Conservation (phyloP, 2,329 filamentous ascomycete genomes). For the Colletotrichum horii region DNA sequence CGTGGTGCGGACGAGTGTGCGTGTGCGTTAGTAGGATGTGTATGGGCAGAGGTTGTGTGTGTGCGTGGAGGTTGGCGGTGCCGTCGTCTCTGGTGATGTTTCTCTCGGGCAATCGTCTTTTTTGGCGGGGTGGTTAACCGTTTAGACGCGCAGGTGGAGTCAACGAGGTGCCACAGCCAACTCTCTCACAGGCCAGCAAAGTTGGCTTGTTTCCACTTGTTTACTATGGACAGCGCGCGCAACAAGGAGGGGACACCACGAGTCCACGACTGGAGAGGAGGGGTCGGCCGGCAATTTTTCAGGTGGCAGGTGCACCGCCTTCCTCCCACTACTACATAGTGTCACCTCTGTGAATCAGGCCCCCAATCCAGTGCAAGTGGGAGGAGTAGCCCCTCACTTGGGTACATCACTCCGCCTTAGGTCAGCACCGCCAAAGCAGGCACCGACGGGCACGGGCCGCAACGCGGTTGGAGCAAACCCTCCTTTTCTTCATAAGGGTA, state of each 20-base stretch:
- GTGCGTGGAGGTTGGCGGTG: background rate
- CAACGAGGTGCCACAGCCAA: background rate
- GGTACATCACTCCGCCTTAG: background rate
- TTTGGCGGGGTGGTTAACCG: slow-evolving; percentile 20
- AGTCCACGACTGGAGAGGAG: background rate
- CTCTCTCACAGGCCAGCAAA: slow-evolving; percentile 5
- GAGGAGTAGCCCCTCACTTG: background rate
- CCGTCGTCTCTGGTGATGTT: slow-evolving; percentile 14
- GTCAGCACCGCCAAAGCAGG: background rate
- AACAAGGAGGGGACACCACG: background rate
- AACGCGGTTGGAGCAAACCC: background rate
- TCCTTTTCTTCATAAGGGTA: slow-evolving; percentile 1
- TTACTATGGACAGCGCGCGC: background rate
- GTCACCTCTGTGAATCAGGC: background rate
- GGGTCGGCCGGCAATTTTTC: slow-evolving; percentile 6
- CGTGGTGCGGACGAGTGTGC: background rate
- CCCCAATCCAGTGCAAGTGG: background rate
- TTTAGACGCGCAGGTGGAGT: slow-evolving; percentile 13
- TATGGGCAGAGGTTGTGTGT: background rate
- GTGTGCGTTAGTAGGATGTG: background rate
- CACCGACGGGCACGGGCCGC: background rate
- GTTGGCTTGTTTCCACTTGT: background rate
- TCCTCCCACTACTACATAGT: background rate
- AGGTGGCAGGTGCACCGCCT: background rate
- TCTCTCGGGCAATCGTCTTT: slow-evolving; percentile 5